A percentile compares a stretch with the other conserved stretches of the same genome.
Evolutionary conservation across 495 filamentous ascomycete species (phyloP).

Genomic region (Letharia columbiana): DNA sequence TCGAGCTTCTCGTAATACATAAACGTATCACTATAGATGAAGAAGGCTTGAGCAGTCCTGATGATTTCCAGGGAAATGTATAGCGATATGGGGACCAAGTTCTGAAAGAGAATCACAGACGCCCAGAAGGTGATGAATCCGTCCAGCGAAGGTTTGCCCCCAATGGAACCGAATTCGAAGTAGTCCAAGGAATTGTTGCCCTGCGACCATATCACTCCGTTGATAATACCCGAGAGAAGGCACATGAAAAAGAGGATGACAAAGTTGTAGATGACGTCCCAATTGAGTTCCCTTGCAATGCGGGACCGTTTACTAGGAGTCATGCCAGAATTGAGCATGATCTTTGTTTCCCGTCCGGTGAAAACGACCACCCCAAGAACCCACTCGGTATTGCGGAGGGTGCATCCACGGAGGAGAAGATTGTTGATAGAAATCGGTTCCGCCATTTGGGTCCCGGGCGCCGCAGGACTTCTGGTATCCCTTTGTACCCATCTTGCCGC

Average conservation of each 20-base stretch:
- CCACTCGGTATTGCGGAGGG: constrained; percentile 94
- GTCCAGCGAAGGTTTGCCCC: constrained; percentile 63
- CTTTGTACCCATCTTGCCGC: constrained; percentile 80
- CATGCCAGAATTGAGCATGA: constrained; percentile 97
- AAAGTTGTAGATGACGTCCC: constrained; percentile 98
- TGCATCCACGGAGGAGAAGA: constrained; percentile 84
- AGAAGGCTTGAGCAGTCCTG: constrained; percentile 84
- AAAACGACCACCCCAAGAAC: constrained; percentile 90
- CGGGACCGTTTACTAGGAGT: constrained; percentile 93
- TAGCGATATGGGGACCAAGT: constrained; percentile 95
- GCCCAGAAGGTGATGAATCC: constrained; percentile 97
- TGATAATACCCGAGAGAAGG: constrained; percentile 70
- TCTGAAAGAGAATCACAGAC: constrained; percentile 89
- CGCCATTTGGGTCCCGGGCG: constrained; percentile 63
- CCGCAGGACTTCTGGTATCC: constrained; percentile 51
- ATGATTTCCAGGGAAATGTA: constrained; percentile 98
- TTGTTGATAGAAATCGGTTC: constrained; percentile 95
- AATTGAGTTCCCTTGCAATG: constrained; percentile 87
- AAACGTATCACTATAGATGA: constrained; percentile 89
- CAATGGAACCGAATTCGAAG: constrained; percentile 85
- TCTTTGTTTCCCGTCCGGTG: constrained; percentile 96
- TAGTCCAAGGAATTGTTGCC: constrained; percentile 63
- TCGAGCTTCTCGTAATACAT: constrained; percentile 97
- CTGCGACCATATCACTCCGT: constrained; percentile 74
- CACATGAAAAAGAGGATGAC: constrained; percentile 85